Base-by-base conservation (phyloP, 176 grass and related monocot species). In the Lolium rigidum region DNA sequence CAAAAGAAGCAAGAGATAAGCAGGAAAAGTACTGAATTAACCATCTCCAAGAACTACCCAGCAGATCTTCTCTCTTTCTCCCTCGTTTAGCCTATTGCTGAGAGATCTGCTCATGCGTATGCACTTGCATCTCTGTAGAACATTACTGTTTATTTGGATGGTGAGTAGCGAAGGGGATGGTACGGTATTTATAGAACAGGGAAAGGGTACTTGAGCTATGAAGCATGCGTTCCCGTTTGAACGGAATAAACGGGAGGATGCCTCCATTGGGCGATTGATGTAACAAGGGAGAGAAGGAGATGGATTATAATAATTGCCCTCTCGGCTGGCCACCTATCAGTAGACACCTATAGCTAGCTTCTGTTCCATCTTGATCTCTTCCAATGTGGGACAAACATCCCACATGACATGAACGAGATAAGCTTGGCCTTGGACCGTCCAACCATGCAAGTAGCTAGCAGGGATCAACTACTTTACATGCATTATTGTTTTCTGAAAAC, bases 181-280 rank as follows among this genome's bases (percentile, higher is more conserved):
- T 80, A 55, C 77, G 31, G 54, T 94, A 92, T 94, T 94, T 92
- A 97, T 97, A 94, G 92, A 71, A 81, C 84, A 67, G 70, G 48
- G 59, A 65, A 83, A 81, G 39, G 70, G 50, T 37, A 75, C 61
- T 87, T 50, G 50, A 68, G 76, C 51, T 55, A 24, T 8, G 50
- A 8, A 81, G 44, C 41, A 52, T 55, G 35, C 24, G 12, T 81
- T 70, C 12, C 83, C 54, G 49, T 94, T 89, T 92, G 81, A 94
- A 91, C 80, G 88, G 92, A 97, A 97, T 92, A 94, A 94, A 87
- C 39, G n/a, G 79, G 83, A 64, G 90, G 75, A 89, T 83, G 89
- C 92, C 62, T 50, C 86, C 56, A 91, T 93, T 93, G 83, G 86
- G 18, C 18, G 24, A 5, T 44, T 76, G 81, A 91, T 88, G 82